Evolutionary conservation across 1,284 basidiomycete genomes (phyloP), one percentile per base, ranked within the genome.

Genomic region (Ceratobasidium theobromae): DNA sequence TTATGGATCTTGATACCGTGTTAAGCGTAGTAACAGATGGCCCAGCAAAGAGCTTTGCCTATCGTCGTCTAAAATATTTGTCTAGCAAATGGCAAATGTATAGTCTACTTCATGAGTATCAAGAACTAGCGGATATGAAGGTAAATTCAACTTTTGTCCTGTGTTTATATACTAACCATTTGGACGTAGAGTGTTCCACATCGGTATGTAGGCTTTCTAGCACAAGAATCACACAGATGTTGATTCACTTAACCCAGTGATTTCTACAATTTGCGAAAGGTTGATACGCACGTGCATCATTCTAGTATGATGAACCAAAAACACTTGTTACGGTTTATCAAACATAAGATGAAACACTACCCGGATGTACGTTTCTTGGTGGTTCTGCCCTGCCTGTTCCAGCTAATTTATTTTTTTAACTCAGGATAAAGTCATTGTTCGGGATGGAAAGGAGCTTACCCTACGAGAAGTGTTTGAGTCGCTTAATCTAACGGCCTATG

Each of bases 241-340:
- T 55, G 30, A 21, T 27, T 6, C 3, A 32, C n/a, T 4, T 11
- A 8, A 33, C 14, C 43, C 73, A 94, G 95, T 71, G 97, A 99
- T 78, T 98, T 99, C 73, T 99, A 99, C 80, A 99, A 99, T 74
- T 84, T 95, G 43, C 88, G 96, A 52, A 99, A 99, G 76, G 94
- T 99, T 68, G 96, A 98, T 75, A 99, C 97, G 8, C 96, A 99
- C 77, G 93, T 99, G 21, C 97, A 99, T 74, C 94, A 99, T 77
- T 97, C 95, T 9, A 97, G 95, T 64, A 91, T 91, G 76, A 98
- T 99, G 96, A 99, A 99, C 76, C 97, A 99, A 76, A 99, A 99
- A 78, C 97, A 99, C 78, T 79, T 99, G n/a, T 80, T 99, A 25
- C 94, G 97, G 4, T 99, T 99, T 79, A 99, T 99, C 82, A 99